These are phyloP conservation scores for Cyclospora cayetanensis DNA, from an alignment of 169 alveolate species.

Conservation along the genomic window DNA sequence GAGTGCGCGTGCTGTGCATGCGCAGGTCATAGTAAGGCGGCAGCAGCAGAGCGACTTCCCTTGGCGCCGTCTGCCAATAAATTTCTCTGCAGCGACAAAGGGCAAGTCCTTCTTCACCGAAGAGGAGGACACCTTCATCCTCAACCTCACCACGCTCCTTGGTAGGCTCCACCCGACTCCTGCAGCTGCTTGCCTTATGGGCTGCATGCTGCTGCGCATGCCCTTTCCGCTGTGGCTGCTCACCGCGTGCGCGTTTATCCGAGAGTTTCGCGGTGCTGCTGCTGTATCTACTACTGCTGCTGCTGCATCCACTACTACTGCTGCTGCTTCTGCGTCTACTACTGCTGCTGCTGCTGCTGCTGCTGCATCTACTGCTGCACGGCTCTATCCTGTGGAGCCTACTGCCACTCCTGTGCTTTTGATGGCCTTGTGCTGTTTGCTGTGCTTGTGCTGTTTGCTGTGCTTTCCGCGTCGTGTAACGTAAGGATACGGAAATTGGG, in stretches of 20 bases:
- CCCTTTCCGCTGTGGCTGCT: neutral
- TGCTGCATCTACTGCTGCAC: neutral
- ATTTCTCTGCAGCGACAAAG: slow-evolving; percentile 76
- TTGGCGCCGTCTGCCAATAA: slow-evolving; percentile 79
- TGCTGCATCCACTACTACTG: neutral
- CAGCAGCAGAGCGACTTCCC: slow-evolving; percentile 74
- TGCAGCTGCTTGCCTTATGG: neutral
- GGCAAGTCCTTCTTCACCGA: slow-evolving; percentile 80
- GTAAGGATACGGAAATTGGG: slow-evolving; percentile 88
- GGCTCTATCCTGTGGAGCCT: too few relatives aligned
- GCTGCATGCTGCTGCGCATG: neutral
- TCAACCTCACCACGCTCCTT: slow-evolving; percentile 78
- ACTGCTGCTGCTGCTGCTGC: neutral
- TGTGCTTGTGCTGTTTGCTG: too few relatives aligned
- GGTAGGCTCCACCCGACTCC: slow-evolving; percentile 63
- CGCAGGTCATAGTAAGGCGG: slow-evolving; percentile 74
- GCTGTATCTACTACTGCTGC: neutral
- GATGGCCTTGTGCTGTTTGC: too few relatives aligned
- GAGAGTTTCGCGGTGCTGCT: neutral
- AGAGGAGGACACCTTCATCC: slow-evolving; percentile 84
- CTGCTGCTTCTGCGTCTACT: neutral
- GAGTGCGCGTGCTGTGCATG: neutral
- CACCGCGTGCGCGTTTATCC: too few relatives aligned
- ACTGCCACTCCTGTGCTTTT: too few relatives aligned
- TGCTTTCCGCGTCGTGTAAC: too few relatives aligned